Evolutionary conservation across 768 basidiomycete species (phyloP).

Genomic region (Rubroboletus satanas): DNA sequence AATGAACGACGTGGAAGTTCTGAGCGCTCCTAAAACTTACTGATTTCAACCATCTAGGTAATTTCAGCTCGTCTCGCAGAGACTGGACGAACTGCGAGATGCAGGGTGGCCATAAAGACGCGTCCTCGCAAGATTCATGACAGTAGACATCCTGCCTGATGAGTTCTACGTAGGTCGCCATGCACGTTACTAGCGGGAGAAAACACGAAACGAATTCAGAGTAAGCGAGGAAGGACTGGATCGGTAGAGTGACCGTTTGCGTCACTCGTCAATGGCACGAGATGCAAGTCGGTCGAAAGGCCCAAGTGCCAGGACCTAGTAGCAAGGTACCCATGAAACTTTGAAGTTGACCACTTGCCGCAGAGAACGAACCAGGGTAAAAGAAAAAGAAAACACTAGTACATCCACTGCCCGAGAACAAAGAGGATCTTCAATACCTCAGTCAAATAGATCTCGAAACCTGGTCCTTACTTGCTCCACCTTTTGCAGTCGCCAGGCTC

Average conservation of each 20-base stretch:
- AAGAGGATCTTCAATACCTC: too few species aligned
- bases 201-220: too few species aligned
- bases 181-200: too few species aligned
- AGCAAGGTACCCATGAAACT: too few species aligned
- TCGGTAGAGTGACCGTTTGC: too few species aligned
- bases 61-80: not conserved
- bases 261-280: too few species aligned
- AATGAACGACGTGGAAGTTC: not conserved
- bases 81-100: not conserved
- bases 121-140: not conserved
- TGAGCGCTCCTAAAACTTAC: not conserved
- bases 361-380: too few species aligned
- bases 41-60: conserved; percentile 2
- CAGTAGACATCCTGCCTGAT: not conserved
- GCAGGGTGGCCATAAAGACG: not conserved
- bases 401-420: too few species aligned
- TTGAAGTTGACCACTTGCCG: too few species aligned
- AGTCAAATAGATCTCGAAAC: not conserved
- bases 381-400: accelerated
- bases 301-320: too few species aligned
- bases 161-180: not conserved
- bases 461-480: not conserved
- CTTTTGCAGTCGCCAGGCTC: not conserved
- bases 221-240: too few species aligned
- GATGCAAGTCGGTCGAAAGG: too few species aligned